Base-by-base conservation (phyloP, 1,139 yeast genomes). In the Meyerozyma smithsonii region DNA sequence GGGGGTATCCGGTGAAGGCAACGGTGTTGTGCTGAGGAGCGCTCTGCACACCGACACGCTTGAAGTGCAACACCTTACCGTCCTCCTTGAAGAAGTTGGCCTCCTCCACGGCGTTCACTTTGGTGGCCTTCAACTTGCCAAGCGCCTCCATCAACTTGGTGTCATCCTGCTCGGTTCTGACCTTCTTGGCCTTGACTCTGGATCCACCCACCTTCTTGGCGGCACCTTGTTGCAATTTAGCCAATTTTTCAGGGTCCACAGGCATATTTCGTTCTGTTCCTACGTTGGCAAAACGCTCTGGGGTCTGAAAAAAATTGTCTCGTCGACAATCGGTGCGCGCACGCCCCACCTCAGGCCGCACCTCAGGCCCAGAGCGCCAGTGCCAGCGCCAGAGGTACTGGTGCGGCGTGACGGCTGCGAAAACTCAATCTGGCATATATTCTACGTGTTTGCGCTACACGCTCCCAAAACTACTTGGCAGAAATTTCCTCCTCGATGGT, bases 11-110 rank as follows among this genome's bases (percentile, higher is more conserved):
- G 67, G 89, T 85, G 77, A 92, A 84, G 55, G 95, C 95, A 67
- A 85, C 86, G 50, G 96, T 85, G 82, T 92, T 90, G 76, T 84
- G 77, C 58, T 84, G 84, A 58, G 87, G 81, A 54, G 96, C 89
- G 54, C 89, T 89, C 75, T 90, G 97, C 51, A 90, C 95, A 72
- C 89, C 88, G 52, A 88, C 95, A 70, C 92, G 83, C 77, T 85
- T 82, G 79, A 92, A 89, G 76, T 90, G 97, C 69, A 90, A 76
- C 51, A 92, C 97, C 65, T 83, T 84, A 61, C 97, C 97, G 68
- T 90, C 96, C 52, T 89, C 96, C 71, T 77, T 85, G 84, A 92
- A 90, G 78, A 92, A 87, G 81, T 90, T 92, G 63, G 96, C 97
- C 74, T 90, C 97, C 65, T 88, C 95, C 56, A 92, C 83, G 58